These are phyloP conservation scores for Colletotrichum sp. DNA, from an alignment of 2,329 filamentous ascomycete genomes.

Conservation along the genomic window DNA sequence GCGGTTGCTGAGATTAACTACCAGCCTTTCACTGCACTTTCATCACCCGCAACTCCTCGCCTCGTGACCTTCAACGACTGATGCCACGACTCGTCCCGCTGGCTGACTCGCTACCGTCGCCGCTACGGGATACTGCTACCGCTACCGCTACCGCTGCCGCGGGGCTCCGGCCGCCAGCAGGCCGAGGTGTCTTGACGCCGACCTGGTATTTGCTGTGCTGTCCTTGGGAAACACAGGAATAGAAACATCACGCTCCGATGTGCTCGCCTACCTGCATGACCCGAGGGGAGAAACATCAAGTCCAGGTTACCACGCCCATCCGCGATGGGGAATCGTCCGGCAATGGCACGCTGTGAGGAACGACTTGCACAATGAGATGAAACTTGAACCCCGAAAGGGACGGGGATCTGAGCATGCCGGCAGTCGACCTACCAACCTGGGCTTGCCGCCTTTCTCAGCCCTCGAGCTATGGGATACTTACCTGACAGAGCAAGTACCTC, in stretches of 20 bases:
- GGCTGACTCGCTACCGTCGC: not conserved
- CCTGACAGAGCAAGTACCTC: not conserved
- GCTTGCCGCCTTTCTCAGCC: not conserved
- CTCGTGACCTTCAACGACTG: not conserved
- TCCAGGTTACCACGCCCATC: not conserved
- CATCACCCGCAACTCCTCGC: not conserved
- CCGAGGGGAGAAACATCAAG: conserved; percentile 1
- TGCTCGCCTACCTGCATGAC: conserved; percentile 1
- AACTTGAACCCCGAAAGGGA: conserved; percentile 12
- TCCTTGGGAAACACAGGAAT: conserved; percentile 5
- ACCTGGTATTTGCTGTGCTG: not conserved
- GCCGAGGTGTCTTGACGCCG: conserved; percentile 5
- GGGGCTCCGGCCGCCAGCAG: conserved; percentile 5
- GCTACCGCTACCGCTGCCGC: not conserved
- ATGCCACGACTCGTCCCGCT: not conserved
- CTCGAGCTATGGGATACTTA: not conserved
- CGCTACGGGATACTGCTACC: not conserved
- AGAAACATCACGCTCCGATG: conserved; percentile 18
- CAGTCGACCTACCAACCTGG: conserved; percentile 3
- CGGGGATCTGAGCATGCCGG: conserved; percentile 15
- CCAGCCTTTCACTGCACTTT: conserved; percentile 4
- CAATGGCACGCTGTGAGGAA: conserved; percentile 17
- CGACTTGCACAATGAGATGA: conserved; percentile 18
- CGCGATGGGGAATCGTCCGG: conserved; percentile 10
- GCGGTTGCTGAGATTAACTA: conserved; percentile 20